Percentiles rank a stretch among this genome's conserved stretches.
Conservation (phyloP, 257 asterid species). For the Solanum stenotomum region DNA sequence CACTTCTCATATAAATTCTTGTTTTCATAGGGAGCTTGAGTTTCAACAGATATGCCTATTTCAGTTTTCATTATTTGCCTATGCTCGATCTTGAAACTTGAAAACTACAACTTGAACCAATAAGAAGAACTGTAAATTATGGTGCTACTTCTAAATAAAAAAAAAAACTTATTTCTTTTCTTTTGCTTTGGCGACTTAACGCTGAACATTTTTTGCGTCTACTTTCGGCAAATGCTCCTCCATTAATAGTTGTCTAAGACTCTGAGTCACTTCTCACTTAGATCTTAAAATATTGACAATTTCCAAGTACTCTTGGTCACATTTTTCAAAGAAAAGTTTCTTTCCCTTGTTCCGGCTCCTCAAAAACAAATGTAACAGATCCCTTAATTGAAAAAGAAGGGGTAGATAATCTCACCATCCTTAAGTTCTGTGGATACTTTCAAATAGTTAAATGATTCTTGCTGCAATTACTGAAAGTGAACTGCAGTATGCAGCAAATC, state of each 20-base stretch:
- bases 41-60: not conserved
- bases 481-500: not conserved
- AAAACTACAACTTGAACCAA: not conserved
- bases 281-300: not conserved
- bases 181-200: not conserved
- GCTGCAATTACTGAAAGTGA: not conserved
- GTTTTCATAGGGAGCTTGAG: not conserved
- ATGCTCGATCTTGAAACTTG: not conserved
- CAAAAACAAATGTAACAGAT: not conserved
- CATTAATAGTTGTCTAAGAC: not conserved
- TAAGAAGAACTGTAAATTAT: not conserved
- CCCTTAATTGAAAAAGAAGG: not conserved
- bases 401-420: not conserved
- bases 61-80: not conserved
- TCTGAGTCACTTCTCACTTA: not conserved
- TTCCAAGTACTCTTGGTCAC: not conserved
- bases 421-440: not conserved
- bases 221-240: not conserved
- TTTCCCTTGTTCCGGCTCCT: not conserved
- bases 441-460: not conserved
- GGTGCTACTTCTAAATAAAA: too few relatives aligned
- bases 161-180: not conserved
- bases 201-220: not conserved
- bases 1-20: not conserved
- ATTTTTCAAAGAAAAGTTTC: not conserved